Conservation (phyloP, 2,329 filamentous ascomycete species). For the Metarhizium anisopliae region DNA sequence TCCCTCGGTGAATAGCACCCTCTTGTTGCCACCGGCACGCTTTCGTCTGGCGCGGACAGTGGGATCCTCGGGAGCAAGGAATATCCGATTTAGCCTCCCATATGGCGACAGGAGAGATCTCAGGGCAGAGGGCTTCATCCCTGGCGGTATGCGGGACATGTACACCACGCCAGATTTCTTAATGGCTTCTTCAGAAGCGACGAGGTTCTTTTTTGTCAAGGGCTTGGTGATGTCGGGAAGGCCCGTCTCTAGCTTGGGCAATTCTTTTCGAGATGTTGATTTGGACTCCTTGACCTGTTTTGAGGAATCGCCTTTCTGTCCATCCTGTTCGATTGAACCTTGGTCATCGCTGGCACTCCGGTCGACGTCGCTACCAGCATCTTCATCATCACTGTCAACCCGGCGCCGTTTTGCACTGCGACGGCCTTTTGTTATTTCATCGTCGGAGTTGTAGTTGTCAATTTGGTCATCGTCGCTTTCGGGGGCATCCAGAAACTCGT, state of each 20-base stretch:
- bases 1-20: conserved; percentile 71
- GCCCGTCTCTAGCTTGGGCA: conserved; percentile 20
- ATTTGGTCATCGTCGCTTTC: conserved; percentile 51
- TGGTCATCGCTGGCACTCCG: conserved; percentile 21
- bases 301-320: conserved; percentile 1
- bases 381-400: conserved; percentile 33
- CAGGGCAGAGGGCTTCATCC: conserved; percentile 77
- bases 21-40: conserved; percentile 71
- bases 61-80: conserved; percentile 69
- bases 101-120: conserved; percentile 67
- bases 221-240: conserved; percentile 43
- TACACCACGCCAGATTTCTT: conserved; percentile 75
- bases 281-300: conserved; percentile 14
- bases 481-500: conserved; percentile 57
- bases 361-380: conserved; percentile 27
- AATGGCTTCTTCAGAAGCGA: conserved; percentile 53
- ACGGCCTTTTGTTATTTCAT: conserved; percentile 58
- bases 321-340: background rate
- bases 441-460: conserved; percentile 58
- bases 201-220: conserved; percentile 59
- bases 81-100: conserved; percentile 68
- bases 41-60: conserved; percentile 57
- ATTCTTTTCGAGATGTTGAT: conserved; percentile 10
- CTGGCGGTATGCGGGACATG: conserved; percentile 74
- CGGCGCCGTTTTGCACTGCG: conserved; percentile 56